Base-by-base conservation (phyloP, 1,139 yeast species). In the Taphrina wiesneri region DNA sequence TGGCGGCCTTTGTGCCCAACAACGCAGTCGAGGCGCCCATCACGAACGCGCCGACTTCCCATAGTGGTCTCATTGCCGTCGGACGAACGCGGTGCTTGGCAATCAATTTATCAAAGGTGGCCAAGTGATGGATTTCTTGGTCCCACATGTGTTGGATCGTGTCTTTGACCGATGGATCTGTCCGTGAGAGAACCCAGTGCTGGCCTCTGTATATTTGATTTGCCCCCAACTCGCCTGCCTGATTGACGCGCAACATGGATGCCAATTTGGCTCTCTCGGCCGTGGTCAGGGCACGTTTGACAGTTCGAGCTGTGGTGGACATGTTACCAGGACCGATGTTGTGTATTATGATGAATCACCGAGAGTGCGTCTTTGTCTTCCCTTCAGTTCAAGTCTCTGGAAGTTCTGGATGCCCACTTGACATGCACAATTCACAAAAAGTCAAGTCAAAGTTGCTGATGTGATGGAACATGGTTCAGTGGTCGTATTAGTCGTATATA, bases 181-280 rank as follows among this genome's bases (percentile, higher is more conserved):
- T 87, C 68, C 81, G 81, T 15, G 89, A 85, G 66, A 93, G 80
- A 1, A 92, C 91, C 63, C 84, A 80, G 72, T 87, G 89, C 76
- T 93, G 99, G 15, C 98, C 99, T 69, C 87, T 85, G 76, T 93
- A 93, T 67, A 93, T 93, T 72, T 87, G 86, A 76, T 95, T 86
- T 1, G 99, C 99, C 1, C 98, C 99, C n/a, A 93, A 82, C 75
- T 93, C 99, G 46, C 99, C 99, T 0, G 99, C 97, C 76, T 93
- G 99, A 74, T 93, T 98, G 7, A 93, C 99, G 64, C 99, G 81
- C 28, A 93, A 84, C 56, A 69, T 61, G 7, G 69, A 70, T 11
- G 69, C 67, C 15, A 70, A 67, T 19, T 47, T 51, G 45, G 57
- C 52, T 23, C 52, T 45, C 39, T 65, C 67, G 5, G 60, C 60